Evolutionary conservation across 129 eudicot genomes (phyloP).

Genomic region (Saposhnikovia divaricata): DNA sequence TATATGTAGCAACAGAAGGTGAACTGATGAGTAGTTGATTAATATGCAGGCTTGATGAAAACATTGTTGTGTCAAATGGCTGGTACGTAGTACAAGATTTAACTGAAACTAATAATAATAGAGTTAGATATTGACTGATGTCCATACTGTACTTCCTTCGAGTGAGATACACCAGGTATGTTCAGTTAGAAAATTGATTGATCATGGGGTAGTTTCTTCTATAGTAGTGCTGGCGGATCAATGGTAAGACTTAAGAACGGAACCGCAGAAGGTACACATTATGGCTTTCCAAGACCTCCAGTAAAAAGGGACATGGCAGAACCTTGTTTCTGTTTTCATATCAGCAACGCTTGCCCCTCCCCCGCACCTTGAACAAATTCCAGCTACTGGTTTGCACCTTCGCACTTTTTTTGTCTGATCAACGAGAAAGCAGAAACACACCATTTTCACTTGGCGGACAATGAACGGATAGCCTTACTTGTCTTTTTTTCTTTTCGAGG

Average conservation of each 20-base stretch:
- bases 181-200: background rate
- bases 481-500: background rate
- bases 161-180: background rate
- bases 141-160: background rate
- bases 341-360: constrained; percentile 83
- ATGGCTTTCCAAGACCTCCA: constrained; percentile 75
- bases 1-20: background rate
- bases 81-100: background rate
- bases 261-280: constrained; percentile 46
- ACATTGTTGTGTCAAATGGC: background rate
- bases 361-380: constrained; percentile 71
- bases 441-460: background rate
- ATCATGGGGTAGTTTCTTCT: background rate
- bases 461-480: background rate
- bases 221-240: background rate
- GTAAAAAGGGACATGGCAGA: constrained; percentile 69
- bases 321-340: constrained; percentile 69
- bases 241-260: constrained; percentile 43
- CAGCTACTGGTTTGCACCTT: constrained; percentile 69
- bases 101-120: background rate
- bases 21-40: background rate
- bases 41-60: too few species aligned
- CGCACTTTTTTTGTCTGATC: constrained; percentile 58
- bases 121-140: background rate
- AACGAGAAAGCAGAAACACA: constrained; percentile 20